Evolutionary conservation across 2,329 filamentous ascomycete genomes (phyloP), one percentile per base, ranked within the genome.

Genomic region (Exophiala sp.): DNA sequence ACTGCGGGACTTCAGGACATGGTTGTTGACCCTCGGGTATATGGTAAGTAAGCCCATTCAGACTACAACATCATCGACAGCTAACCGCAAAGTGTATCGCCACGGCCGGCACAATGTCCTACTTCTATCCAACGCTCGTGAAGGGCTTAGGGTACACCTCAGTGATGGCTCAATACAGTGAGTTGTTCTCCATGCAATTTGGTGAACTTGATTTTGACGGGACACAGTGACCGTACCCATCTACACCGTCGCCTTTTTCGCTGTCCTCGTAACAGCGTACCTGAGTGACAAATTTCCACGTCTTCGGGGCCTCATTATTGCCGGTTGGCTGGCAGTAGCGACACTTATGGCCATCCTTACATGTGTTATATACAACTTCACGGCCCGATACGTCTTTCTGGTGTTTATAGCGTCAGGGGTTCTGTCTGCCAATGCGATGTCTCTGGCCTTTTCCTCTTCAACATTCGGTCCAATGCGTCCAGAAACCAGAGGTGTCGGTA

Each of bases 351-450:
- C 74, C 3, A 88, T 92, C 57, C 78, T 96, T 6, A 73, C 95
- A 45, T 74, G 75, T 7, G 81, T 92, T 4, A 87, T 94, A 68
- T 72, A 87, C 67, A 81, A 89, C 67, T 75, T 73, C 1, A 61
- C 78, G 9, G 71, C 88, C 3, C 80, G 95, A 68, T 96, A 95
- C 65, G 87, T 77, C 0, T 87, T 86, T 0, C 78, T 96, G 0
- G 95, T 95, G 75, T 75, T 96, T 29, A 82, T 95, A 46, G 86
- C 88, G 1, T 84, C 85, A 74, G 89, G 89, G 43, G 80, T 82
- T 0, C 96, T 94, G 72, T 85, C 84, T 1, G 88, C 91, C 14
- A 92, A 83, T 60, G 78, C 74, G 1, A 70, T 78, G 2, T 71
- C 75, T 0, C 68, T 83, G 14, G 73, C 77, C 0, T 82, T 77